Percentiles rank a stretch among this genome's conserved stretches.
Evolutionary conservation across 345 rosid species (phyloP).

Genomic region (Nephelium lappaceum): DNA sequence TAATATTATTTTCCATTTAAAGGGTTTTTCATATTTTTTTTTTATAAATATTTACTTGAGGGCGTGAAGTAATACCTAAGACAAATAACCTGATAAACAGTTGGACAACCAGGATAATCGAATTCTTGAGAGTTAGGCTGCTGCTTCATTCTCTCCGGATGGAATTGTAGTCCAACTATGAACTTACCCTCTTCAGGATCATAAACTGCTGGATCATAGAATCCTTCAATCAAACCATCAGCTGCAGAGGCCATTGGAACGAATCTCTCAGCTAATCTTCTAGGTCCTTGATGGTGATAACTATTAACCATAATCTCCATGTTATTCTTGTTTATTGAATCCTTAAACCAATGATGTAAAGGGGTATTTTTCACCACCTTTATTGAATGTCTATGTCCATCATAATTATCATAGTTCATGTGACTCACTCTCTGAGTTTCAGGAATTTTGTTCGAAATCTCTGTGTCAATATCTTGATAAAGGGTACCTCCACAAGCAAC

Average conservation of each 20-base stretch:
- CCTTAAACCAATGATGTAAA: constrained; percentile 66
- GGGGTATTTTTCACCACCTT: constrained; percentile 60
- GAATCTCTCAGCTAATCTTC: constrained; percentile 65
- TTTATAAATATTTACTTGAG: no score
- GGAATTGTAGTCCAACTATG: constrained; percentile 91
- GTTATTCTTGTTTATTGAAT: constrained; percentile 49
- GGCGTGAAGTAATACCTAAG: no score
- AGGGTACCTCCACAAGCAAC: constrained; percentile 86
- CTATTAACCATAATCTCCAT: constrained; percentile 79
- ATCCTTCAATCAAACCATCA: constrained; percentile 88
- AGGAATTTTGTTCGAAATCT: constrained; percentile 37
- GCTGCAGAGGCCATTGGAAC: constrained; percentile 83
- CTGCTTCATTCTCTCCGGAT: constrained; percentile 81
- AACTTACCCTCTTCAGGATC: constrained; percentile 82
- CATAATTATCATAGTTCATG: constrained; percentile 76
- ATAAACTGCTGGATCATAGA: constrained; percentile 79
- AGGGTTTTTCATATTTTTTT: no score
- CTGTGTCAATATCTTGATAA: constrained; percentile 69
- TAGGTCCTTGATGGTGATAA: constrained; percentile 92
- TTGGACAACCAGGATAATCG: constrained; percentile 80
- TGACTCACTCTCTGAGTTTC: constrained; percentile 46
- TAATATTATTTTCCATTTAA: no score
- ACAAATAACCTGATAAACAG: constrained; percentile 65
- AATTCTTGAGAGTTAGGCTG: constrained; percentile 52
- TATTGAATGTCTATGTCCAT: constrained; percentile 72